Evolutionary conservation across 2,329 filamentous ascomycete genomes (phyloP).

Genomic region (Aureobasidium sp.): DNA sequence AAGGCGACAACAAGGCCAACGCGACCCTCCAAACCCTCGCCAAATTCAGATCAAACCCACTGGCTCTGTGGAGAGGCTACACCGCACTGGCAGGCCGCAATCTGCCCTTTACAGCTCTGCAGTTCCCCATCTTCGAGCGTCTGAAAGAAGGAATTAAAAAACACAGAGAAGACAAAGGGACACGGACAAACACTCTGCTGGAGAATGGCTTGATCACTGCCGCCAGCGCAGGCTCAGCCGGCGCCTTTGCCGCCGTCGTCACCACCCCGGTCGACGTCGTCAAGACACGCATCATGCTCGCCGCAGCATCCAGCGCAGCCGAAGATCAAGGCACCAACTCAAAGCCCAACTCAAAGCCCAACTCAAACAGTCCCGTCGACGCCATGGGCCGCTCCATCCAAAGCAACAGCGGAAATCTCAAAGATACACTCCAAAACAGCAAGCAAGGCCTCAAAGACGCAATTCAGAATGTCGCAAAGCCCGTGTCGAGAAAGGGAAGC

Average conservation of each 20-base stretch:
- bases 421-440: constrained; percentile 18
- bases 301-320: constrained; percentile 40
- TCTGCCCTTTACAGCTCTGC: constrained; percentile 77
- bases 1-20: constrained; percentile 31
- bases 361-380: constrained; percentile 25
- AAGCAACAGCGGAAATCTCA: constrained; percentile 22
- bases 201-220: constrained; percentile 69
- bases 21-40: constrained; percentile 52
- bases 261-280: constrained; percentile 87
- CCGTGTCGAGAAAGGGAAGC: constrained; percentile 34
- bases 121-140: constrained; percentile 81
- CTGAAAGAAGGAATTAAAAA: constrained; percentile 50
- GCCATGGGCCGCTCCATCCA: constrained; percentile 36
- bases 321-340: constrained; percentile 20
- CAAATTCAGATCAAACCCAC: constrained; percentile 50
- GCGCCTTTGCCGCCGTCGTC: constrained; percentile 67
- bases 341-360: constrained; percentile 20
- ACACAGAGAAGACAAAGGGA: constrained; percentile 35
- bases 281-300: constrained; percentile 84
- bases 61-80: constrained; percentile 62
- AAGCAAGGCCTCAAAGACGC: constrained; percentile 11
- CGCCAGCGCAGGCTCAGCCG: constrained; percentile 64
- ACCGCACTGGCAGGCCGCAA: constrained; percentile 75
- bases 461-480: constrained; percentile 22
- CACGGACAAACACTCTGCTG: constrained; percentile 41